Conservation (phyloP, 495 filamentous ascomycete species). For the Mycothermus thermophilus region DNA sequence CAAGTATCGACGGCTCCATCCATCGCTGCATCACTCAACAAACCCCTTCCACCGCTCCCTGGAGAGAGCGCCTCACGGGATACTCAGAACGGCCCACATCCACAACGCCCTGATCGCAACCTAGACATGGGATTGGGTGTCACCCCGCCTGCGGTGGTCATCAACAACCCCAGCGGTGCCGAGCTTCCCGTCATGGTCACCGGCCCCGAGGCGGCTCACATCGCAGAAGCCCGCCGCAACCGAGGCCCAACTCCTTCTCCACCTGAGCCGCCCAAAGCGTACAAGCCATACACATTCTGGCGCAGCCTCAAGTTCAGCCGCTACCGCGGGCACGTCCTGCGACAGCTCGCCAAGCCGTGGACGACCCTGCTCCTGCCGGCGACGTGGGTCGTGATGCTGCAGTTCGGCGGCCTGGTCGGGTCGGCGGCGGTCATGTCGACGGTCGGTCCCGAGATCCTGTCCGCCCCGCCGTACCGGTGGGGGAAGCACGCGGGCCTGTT, state of each 20-base stretch:
- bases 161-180: no score
- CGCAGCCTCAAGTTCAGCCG: slow-evolving; percentile 9
- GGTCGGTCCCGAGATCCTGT: slow-evolving; percentile 14
- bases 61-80: no score
- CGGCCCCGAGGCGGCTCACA: no score
- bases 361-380: slow-evolving; percentile 13
- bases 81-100: no score
- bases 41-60: slow-evolving; percentile 9
- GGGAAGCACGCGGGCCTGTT: slow-evolving; percentile 13
- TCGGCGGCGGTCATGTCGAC: slow-evolving; percentile 15
- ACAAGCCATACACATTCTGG: no score
- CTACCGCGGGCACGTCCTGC: slow-evolving; percentile 7
- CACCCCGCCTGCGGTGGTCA: no score
- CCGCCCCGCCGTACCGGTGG: slow-evolving; percentile 14
- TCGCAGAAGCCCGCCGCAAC: no score
- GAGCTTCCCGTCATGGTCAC: no score
- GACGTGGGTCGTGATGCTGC: slow-evolving; percentile 16
- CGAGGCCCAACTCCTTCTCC: no score
- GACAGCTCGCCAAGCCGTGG: slow-evolving; percentile 17
- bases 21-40: not conserved
- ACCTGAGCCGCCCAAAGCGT: no score
- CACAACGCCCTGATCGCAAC: no score
- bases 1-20: not conserved
- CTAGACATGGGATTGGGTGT: no score
- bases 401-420: slow-evolving; percentile 19